A percentile compares a stretch with the other conserved stretches of the same genome.
phyloP scores from a whole-genome alignment of 768 basidiomycete genomes.

The Termitomyces sp. region DNA sequence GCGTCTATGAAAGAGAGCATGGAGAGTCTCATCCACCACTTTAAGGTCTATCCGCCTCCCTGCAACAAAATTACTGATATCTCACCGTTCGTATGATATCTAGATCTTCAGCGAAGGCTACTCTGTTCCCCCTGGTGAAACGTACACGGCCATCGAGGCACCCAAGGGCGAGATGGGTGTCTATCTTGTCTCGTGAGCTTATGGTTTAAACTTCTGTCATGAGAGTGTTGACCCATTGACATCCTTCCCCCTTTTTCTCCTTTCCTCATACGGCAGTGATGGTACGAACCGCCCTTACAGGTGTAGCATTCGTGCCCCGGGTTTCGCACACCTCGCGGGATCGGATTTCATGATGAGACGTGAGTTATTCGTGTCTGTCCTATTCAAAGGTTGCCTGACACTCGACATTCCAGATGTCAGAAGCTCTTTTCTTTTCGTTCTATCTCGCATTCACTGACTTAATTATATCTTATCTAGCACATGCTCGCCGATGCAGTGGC shows the following conservation, averaged over 20 bases:
- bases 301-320: constrained; percentile 95
- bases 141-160: constrained; percentile 95
- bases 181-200: constrained; percentile 84
- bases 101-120: constrained; percentile 96
- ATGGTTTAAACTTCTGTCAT: constrained; percentile 10
- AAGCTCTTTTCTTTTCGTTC: constrained; percentile 8
- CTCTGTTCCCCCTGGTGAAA: constrained; percentile 93
- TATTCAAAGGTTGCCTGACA: constrained; percentile 3
- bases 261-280: constrained; percentile 44
- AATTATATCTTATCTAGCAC: constrained; percentile 41
- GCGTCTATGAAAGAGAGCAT: constrained; percentile 99
- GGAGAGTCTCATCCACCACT: constrained; percentile 97
- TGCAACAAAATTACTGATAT: not conserved
- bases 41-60: constrained; percentile 56
- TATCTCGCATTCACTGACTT: constrained; percentile 8
- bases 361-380: constrained; percentile 30
- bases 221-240: not conserved
- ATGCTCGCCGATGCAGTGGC: constrained; percentile 94
- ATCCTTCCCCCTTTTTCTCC: not conserved
- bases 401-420: constrained; percentile 35
- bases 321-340: constrained; percentile 93
- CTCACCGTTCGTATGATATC: not conserved
- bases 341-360: constrained; percentile 98
- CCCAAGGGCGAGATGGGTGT: constrained; percentile 99
- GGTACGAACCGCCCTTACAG: constrained; percentile 94